Evolutionary conservation across 495 filamentous ascomycete genomes (phyloP).

Genomic region (Aspergillus haitiensis): DNA sequence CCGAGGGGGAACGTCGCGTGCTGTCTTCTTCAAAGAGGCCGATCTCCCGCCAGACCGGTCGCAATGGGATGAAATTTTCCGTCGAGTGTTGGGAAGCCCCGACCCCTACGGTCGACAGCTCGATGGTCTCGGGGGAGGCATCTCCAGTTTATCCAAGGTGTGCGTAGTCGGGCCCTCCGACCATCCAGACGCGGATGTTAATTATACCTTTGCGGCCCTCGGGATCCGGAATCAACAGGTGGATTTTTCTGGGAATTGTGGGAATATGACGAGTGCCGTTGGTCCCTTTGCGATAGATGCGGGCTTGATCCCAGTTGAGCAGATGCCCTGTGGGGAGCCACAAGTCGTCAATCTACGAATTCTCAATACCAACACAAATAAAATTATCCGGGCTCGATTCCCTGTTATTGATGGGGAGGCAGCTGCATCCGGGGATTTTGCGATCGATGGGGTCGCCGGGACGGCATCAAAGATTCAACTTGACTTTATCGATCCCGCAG

Average conservation of each 20-base stretch:
- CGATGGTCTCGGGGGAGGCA: conserved; percentile 69
- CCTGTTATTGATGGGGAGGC: conserved; percentile 51
- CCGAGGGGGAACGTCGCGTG: conserved; percentile 71
- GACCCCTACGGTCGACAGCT: conserved; percentile 70
- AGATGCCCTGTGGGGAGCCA: background rate
- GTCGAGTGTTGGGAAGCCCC: conserved; percentile 63
- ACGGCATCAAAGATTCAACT: conserved; percentile 56
- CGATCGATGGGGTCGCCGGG: conserved; percentile 68
- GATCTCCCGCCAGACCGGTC: conserved; percentile 49
- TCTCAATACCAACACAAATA: conserved; percentile 55
- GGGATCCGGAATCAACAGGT: conserved; percentile 58
- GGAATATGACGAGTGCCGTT: conserved; percentile 69
- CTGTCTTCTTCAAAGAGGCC: conserved; percentile 57
- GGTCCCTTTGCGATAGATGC: conserved; percentile 65
- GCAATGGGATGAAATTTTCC: conserved; percentile 61
- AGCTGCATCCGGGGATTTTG: conserved; percentile 53
- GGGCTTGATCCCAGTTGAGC: conserved; percentile 37
- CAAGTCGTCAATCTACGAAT: conserved; percentile 42
- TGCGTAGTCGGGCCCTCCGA: conserved; percentile 57
- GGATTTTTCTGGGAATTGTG: conserved; percentile 70
- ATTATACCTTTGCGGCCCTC: conserved; percentile 72
- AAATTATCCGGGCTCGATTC: conserved; percentile 51
- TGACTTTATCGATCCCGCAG: conserved; percentile 65
- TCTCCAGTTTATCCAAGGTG: conserved; percentile 69
- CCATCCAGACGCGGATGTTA: conserved; percentile 58